Evolutionary conservation across 768 basidiomycete species (phyloP).

Genomic region (Tephrocybe rancida): DNA sequence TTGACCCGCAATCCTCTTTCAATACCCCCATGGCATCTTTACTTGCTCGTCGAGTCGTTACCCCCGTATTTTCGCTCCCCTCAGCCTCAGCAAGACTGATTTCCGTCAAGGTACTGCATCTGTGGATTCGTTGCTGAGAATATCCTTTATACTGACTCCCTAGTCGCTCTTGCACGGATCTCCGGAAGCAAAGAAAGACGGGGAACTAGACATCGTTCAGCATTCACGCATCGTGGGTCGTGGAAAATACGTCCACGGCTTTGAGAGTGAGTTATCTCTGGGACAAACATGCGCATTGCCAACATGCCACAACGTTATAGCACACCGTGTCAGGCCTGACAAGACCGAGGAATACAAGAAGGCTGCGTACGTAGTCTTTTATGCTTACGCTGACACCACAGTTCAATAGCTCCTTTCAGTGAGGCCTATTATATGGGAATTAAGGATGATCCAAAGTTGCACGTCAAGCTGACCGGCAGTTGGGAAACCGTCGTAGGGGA

Average conservation of each 20-base stretch:
- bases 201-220: constrained; percentile 74
- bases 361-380: constrained; percentile 67
- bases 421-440: constrained; percentile 85
- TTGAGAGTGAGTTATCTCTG: constrained; percentile 65
- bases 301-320: constrained; percentile 38
- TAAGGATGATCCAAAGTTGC: constrained; percentile 68
- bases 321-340: constrained; percentile 85
- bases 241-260: constrained; percentile 92
- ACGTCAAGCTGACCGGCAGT: constrained; percentile 89
- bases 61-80: constrained; percentile 23
- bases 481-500: constrained; percentile 93
- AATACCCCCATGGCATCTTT: constrained; percentile 31
- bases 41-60: constrained; percentile 28
- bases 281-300: neutral
- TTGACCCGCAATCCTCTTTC: constrained; percentile 5
- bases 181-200: constrained; percentile 82
- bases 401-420: constrained; percentile 36
- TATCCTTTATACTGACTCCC: constrained; percentile 26
- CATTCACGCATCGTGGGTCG: constrained; percentile 89
- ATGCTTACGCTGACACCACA: neutral
- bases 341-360: constrained; percentile 82
- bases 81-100: constrained; percentile 46
- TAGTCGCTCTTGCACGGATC: constrained; percentile 94
- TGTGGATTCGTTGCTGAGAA: constrained; percentile 11
- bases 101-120: constrained; percentile 61